Evolutionary conservation across 1,284 basidiomycete genomes (phyloP), one percentile per base, ranked within the genome.

Genomic region (Exobasidium rhododendri): DNA sequence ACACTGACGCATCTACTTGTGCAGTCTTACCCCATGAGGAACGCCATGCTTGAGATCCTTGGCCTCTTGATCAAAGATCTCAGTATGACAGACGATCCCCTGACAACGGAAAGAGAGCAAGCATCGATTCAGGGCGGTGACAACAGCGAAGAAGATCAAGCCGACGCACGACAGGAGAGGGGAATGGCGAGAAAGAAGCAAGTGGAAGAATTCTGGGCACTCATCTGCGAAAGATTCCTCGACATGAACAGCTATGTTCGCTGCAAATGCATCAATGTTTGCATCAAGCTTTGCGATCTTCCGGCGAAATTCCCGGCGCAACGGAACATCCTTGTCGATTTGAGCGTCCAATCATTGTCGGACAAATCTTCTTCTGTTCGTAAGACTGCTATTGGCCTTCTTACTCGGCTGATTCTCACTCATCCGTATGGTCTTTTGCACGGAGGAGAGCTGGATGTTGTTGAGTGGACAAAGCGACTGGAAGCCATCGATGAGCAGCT

Each of bases 221-320:
- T 91, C 5, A 85, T 98, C 29, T 85, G 91, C 61, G 90, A 92
- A 68, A 87, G 94, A 22, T 89, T 89, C 70, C 85, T 94, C 62
- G 96, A 98, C 79, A 82, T 90, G 17, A 92, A 91, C 62, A 89
- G 88, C 22, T 97, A 93, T 80, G 94, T 98, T 31, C 89, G 94
- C 53, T 86, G 87, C 62, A 96, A 93, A 79, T 90, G 93, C 29
- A 85, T 97, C 62, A 81, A 84, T 3, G 90, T 91, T 0, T 83
- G 94, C 58, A 83, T 85, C 31, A 88, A 87, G 77, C 84, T 86
- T 2, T 83, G 85, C 81, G 85, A 86, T 83, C 83, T 94, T 10
- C 86, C 85, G 11, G 84, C 85, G 73, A 93, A 91, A 75, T 93
- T 92, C 81, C 91, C 92, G 0, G 90, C 92, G 77, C 89, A 94